These are phyloP conservation scores for Aotearoamyces nothofagi DNA, from an alignment of 2,329 filamentous ascomycete genomes.

Conservation along the genomic window DNA sequence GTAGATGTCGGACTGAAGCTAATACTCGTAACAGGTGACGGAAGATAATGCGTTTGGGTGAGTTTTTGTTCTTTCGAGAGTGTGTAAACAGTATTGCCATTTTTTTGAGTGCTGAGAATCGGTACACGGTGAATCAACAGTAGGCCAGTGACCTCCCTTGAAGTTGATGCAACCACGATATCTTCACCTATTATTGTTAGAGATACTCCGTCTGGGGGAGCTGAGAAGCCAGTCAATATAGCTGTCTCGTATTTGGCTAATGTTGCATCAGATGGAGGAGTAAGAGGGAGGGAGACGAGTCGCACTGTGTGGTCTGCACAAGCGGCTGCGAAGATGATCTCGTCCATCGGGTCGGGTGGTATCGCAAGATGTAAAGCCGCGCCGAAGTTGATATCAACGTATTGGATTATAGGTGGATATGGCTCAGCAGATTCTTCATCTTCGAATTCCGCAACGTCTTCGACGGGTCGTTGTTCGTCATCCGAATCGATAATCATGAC, in stretches of 20 bases:
- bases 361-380: constrained; percentile 40
- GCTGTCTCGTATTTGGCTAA: no score
- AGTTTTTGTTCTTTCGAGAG: constrained; percentile 22
- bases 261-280: constrained; percentile 42
- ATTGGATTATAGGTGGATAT: constrained; percentile 41
- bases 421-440: constrained; percentile 27
- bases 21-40: constrained; percentile 36
- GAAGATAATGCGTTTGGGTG: constrained; percentile 45
- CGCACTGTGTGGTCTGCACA: constrained; percentile 41
- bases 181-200: constrained; percentile 28
- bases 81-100: constrained; percentile 21
- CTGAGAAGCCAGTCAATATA: constrained; percentile 35
- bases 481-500: constrained; percentile 51
- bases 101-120: constrained; percentile 15
- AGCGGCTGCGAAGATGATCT: constrained; percentile 44
- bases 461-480: constrained; percentile 31
- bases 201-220: constrained; percentile 36
- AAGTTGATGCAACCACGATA: constrained; percentile 44
- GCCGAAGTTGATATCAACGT: constrained; percentile 43
- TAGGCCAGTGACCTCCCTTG: constrained; percentile 40
- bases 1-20: constrained; percentile 45
- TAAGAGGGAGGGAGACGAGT: constrained; percentile 42
- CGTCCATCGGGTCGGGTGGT: constrained; percentile 32
- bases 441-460: constrained; percentile 44
- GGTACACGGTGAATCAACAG: constrained; percentile 43